A percentile compares a stretch with the other conserved stretches of the same genome.
Evolutionary conservation across 805 yeast species (phyloP).

Genomic region (Metschnikowia chrysomelidarum): DNA sequence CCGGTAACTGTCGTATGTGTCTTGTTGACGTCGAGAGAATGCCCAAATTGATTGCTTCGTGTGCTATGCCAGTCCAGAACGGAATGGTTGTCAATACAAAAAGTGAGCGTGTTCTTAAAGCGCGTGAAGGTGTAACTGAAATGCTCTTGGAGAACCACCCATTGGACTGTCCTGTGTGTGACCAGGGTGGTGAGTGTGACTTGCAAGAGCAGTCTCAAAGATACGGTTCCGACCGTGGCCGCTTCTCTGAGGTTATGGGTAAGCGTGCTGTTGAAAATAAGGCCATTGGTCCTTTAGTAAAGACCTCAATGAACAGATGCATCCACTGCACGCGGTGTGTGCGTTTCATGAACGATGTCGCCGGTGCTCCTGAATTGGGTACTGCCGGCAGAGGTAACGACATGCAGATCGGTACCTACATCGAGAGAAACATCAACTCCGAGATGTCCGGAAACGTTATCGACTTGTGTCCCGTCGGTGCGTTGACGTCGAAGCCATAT

Average conservation of each 20-base stretch:
- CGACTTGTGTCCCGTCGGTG: constrained; percentile 91
- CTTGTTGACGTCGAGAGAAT: constrained; percentile 86
- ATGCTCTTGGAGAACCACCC: constrained; percentile 88
- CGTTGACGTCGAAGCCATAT: constrained; percentile 84
- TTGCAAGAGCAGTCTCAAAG: constrained; percentile 83
- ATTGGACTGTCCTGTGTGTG: constrained; percentile 88
- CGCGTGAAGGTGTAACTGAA: constrained; percentile 89
- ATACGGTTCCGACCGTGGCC: constrained; percentile 83
- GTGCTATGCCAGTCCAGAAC: constrained; percentile 88
- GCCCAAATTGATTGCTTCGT: constrained; percentile 86
- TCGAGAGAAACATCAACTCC: constrained; percentile 78
- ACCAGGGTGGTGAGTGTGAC: constrained; percentile 94
- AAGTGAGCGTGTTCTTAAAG: constrained; percentile 72
- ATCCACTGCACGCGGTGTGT: constrained; percentile 92
- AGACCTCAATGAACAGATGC: constrained; percentile 90
- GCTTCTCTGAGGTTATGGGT: constrained; percentile 77
- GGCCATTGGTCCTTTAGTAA: constrained; percentile 84
- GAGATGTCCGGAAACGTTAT: constrained; percentile 85
- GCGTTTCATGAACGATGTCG: constrained; percentile 84
- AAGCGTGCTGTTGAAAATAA: constrained; percentile 90
- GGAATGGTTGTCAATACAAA: constrained; percentile 87
- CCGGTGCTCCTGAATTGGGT: constrained; percentile 91
- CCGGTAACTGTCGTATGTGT: constrained; percentile 94
- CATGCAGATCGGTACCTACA: constrained; percentile 87
- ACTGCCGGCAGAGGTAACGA: constrained; percentile 89